Evolutionary conservation across 2,329 filamentous ascomycete species (phyloP).

Genomic region (Pyrenophora teres): DNA sequence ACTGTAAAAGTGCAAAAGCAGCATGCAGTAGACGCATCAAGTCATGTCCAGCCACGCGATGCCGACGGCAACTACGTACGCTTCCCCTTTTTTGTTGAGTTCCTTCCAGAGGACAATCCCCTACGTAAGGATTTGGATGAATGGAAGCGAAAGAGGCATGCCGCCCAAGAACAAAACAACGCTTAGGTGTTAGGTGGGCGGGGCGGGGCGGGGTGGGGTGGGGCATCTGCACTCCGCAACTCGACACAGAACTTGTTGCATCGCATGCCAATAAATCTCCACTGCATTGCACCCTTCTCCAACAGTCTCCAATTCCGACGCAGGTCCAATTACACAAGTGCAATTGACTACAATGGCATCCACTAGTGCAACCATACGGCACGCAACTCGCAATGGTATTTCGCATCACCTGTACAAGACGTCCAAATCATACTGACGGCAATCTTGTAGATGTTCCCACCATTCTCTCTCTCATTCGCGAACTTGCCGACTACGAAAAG

Average conservation of each 20-base stretch:
- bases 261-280: not conserved
- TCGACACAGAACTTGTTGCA: conserved; percentile 19
- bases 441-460: conserved; percentile 68
- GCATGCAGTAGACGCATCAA: not conserved
- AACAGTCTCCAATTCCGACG: not conserved
- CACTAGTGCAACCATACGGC: conserved; percentile 54
- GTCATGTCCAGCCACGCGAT: conserved; percentile 18
- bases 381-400: conserved; percentile 65
- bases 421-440: conserved; percentile 1
- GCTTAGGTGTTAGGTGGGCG: conserved; percentile 5
- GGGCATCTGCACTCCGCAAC: conserved; percentile 8
- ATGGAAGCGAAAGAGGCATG: conserved; percentile 28
- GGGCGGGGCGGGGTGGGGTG: not conserved
- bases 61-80: conserved; percentile 20
- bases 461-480: conserved; percentile 82
- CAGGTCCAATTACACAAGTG: no score
- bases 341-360: conserved; percentile 30
- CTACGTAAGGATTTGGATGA: conserved; percentile 23
- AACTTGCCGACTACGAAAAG: conserved; percentile 87
- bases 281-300: not conserved
- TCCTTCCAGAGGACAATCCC: conserved; percentile 24
- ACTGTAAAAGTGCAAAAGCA: conserved; percentile 8
- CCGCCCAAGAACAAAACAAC: conserved; percentile 5
- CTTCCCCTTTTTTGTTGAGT: conserved; percentile 33
- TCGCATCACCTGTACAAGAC: not conserved